Evolutionary conservation across 1,284 basidiomycete species (phyloP).

Genomic region (Veloporphyrellus conicus): DNA sequence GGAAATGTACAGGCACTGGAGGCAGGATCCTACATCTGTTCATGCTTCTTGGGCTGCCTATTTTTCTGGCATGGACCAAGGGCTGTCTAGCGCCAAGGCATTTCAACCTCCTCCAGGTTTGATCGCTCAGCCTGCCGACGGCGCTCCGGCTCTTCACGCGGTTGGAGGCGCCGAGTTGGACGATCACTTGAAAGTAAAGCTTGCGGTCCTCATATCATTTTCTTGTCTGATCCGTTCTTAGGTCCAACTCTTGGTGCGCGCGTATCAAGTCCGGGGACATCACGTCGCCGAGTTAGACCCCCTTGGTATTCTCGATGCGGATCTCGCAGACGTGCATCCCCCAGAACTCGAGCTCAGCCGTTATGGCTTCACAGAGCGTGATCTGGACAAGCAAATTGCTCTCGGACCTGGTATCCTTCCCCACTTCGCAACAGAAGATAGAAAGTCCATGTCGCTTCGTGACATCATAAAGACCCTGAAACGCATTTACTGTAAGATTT

Average conservation of each 20-base stretch:
- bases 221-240: slow-evolving; percentile 32
- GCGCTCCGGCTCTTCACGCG: slow-evolving; percentile 78
- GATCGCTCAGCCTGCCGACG: slow-evolving; percentile 67
- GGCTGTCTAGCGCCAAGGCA: slow-evolving; percentile 77
- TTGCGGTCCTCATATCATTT: background rate
- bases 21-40: slow-evolving; percentile 85
- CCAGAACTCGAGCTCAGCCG: slow-evolving; percentile 88
- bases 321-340: slow-evolving; percentile 72
- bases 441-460: slow-evolving; percentile 82
- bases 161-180: slow-evolving; percentile 75
- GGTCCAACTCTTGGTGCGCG: slow-evolving; percentile 95
- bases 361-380: slow-evolving; percentile 93
- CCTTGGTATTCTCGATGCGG: slow-evolving; percentile 86
- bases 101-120: slow-evolving; percentile 81
- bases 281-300: slow-evolving; percentile 95
- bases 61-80: slow-evolving; percentile 91
- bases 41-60: slow-evolving; percentile 95
- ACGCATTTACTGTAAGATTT: slow-evolving; percentile 85
- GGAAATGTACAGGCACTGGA: slow-evolving; percentile 93
- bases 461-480: slow-evolving; percentile 92
- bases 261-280: slow-evolving; percentile 98
- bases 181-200: slow-evolving; percentile 86
- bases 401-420: slow-evolving; percentile 96
- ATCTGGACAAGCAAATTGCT: slow-evolving; percentile 91
- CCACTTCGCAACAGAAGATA: slow-evolving; percentile 84